Evolutionary conservation across 1,284 basidiomycete species (phyloP).

Genomic region (Marasmius sp.): DNA sequence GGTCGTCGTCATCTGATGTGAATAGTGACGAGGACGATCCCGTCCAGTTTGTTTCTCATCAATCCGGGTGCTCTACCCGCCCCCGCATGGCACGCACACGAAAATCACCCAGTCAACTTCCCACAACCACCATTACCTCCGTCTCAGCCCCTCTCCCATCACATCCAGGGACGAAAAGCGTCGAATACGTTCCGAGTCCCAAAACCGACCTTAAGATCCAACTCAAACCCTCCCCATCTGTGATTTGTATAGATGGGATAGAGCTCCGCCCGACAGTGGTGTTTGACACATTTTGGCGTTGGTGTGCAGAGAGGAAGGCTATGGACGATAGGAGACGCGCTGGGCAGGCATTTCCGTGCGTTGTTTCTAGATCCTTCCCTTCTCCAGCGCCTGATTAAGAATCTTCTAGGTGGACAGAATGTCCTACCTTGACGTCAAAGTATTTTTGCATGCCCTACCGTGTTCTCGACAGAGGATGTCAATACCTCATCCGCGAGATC

Average conservation of each 20-base stretch:
- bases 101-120: too few species aligned
- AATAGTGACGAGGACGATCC: too few species aligned
- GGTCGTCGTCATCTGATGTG: too few species aligned
- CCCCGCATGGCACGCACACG: too few species aligned
- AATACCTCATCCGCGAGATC: slow-evolving; percentile 58
- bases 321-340: slow-evolving; percentile 53
- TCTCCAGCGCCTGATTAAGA: not conserved
- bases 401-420: slow-evolving; percentile 52
- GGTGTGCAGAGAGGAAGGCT: slow-evolving; percentile 53
- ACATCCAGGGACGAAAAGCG: too few species aligned
- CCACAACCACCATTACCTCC: too few species aligned
- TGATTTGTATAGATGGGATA: slow-evolving; percentile 35
- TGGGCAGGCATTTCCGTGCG: slow-evolving; percentile 50
- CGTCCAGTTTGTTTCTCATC: too few species aligned
- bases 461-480: slow-evolving; percentile 57
- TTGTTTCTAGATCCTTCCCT: slow-evolving; percentile 14
- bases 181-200: too few species aligned
- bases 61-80: too few species aligned
- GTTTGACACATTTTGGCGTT: slow-evolving; percentile 61
- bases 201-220: too few species aligned
- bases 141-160: too few species aligned
- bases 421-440: slow-evolving; percentile 45
- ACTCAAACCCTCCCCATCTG: not conserved
- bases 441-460: slow-evolving; percentile 66
- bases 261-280: slow-evolving; percentile 44